Evolutionary conservation across 2,329 filamentous ascomycete genomes (phyloP).

Genomic region (Colletotrichum zoysiae): DNA sequence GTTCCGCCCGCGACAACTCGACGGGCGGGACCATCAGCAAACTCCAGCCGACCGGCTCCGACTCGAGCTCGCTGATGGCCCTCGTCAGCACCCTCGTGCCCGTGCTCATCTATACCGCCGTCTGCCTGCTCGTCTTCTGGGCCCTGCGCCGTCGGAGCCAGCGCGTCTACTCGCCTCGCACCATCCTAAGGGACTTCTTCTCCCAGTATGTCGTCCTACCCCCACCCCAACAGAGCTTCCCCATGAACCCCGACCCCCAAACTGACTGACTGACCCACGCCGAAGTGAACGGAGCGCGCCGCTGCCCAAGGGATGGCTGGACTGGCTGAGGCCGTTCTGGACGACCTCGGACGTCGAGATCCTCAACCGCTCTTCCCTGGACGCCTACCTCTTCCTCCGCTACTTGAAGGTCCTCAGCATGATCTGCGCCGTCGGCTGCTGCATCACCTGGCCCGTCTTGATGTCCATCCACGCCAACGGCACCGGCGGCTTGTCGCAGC

Average conservation of each 20-base stretch:
- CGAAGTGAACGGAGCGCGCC: constrained; percentile 35
- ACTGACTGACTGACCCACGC: neutral
- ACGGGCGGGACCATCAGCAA: constrained; percentile 55
- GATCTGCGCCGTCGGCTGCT: constrained; percentile 83
- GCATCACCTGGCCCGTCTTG: constrained; percentile 87
- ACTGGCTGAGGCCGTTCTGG: constrained; percentile 78
- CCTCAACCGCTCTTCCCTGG: constrained; percentile 90
- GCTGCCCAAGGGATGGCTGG: constrained; percentile 71
- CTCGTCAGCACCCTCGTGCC: constrained; percentile 67
- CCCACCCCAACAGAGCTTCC: too few relatives aligned
- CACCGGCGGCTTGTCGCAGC: constrained; percentile 71
- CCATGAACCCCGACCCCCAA: neutral
- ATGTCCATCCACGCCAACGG: constrained; percentile 89
- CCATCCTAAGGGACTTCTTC: constrained; percentile 62
- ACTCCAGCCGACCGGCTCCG: constrained; percentile 48
- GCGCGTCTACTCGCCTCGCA: constrained; percentile 69
- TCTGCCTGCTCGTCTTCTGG: constrained; percentile 67
- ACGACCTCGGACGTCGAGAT: constrained; percentile 80
- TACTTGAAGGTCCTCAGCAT: constrained; percentile 73
- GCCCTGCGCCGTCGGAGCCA: constrained; percentile 60
- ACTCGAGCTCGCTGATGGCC: constrained; percentile 56
- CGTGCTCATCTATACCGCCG: constrained; percentile 60
- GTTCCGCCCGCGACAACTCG: constrained; percentile 57
- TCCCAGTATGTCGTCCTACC: constrained; percentile 58
- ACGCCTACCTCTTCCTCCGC: constrained; percentile 91